phyloP scores from a whole-genome alignment of 1,284 basidiomycete species.

The Marasmius oreades region DNA sequence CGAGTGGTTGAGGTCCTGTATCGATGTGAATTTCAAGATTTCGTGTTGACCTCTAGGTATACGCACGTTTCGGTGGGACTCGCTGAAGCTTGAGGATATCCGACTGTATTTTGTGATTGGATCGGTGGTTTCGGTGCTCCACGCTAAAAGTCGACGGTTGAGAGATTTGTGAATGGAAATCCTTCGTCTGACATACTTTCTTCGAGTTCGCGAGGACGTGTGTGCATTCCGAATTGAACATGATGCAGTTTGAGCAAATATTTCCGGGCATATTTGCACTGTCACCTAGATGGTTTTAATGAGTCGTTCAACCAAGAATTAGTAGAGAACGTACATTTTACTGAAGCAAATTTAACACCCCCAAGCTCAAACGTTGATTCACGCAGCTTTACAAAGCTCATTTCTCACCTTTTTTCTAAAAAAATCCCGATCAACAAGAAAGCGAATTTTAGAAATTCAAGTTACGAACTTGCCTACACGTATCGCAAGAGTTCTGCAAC shows the following conservation, averaged over 20 bases:
- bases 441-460: background rate
- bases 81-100: no score
- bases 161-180: background rate
- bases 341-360: background rate
- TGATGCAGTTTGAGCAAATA: conserved; percentile 10
- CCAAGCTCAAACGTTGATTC: background rate
- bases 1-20: no score
- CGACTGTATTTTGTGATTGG: background rate
- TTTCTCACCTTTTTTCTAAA: conserved; percentile 4
- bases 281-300: conserved; percentile 5
- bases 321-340: conserved; percentile 2
- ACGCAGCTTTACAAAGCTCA: background rate
- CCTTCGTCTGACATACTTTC: conserved; percentile 4
- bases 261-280: conserved; percentile 11
- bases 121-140: background rate
- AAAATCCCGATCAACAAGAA: background rate
- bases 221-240: conserved; percentile 12
- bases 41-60: no score
- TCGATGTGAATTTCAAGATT: no score
- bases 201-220: conserved; percentile 9
- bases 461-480: conserved; percentile 3
- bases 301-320: background rate
- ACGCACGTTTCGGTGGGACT: no score
- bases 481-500: conserved; percentile 9
- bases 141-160: background rate